Conservation (phyloP, 2,329 filamentous ascomycete species). For the Aspergillus jensenii region DNA sequence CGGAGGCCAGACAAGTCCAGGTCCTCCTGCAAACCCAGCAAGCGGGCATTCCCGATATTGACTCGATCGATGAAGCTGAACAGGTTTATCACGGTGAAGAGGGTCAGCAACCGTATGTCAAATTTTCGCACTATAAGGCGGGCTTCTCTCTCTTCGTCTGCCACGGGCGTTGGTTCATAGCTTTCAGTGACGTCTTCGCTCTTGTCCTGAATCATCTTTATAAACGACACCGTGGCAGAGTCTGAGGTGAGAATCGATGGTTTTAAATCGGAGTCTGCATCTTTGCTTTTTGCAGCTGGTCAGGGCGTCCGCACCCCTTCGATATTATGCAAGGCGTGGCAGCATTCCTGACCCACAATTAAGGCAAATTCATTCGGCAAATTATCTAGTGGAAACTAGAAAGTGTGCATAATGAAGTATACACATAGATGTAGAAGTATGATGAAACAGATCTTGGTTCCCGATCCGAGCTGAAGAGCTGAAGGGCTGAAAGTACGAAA, state of each 20-base stretch:
- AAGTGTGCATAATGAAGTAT: too few species aligned
- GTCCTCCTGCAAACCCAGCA: constrained; percentile 26
- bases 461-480: too few species aligned
- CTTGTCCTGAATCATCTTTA: background rate
- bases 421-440: too few species aligned
- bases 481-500: too few species aligned
- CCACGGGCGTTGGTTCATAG: background rate
- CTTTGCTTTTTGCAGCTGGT: background rate
- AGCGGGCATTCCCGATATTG: constrained; percentile 41
- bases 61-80: constrained; percentile 25
- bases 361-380: too few species aligned
- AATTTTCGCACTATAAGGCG: constrained; percentile 32
- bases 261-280: too few species aligned
- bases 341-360: background rate
- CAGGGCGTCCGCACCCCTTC: background rate
- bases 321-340: background rate
- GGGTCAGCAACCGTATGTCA: constrained; percentile 32
- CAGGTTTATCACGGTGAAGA: constrained; percentile 36
- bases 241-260: background rate
- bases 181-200: background rate
- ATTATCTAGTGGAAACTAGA: too few species aligned
- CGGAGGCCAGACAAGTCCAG: constrained; percentile 26
- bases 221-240: too few species aligned
- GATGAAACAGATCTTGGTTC: too few species aligned
- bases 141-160: background rate